Base-by-base conservation (phyloP, 805 yeast species). In the Saccharomyces mikatae region DNA sequence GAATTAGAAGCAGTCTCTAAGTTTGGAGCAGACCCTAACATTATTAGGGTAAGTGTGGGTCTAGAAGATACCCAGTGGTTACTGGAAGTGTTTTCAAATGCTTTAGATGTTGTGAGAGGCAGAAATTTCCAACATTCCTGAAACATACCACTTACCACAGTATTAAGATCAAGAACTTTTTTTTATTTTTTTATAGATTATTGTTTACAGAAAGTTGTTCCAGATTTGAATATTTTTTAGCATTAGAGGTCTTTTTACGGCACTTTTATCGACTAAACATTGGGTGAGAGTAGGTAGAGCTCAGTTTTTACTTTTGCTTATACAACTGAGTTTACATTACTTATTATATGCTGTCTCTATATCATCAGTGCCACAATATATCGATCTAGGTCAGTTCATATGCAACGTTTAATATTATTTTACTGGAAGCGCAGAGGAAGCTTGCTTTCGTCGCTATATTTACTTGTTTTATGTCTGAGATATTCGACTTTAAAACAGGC, bases 41-140 rank as follows among this genome's bases (percentile, higher is more conserved):
- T 89, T 56, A 81, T 89, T 52, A 77, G 96, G 64, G 76, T 89
- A 56, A 85, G 92, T 67, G 79, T 89, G 58, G 96, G 96, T 1
- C 73, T 89, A 54, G 96, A 89, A 66, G 88, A 85, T 32, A 73
- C 75, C 30, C 76, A 74, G 3, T 84, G 81, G 54, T 73, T 89
- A 60, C 56, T 81, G 8, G 63, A 65, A 2, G 74, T 73, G 1
- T 71, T 86, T 58, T 63, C 74, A 53, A 69, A 71, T 17, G 86
- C 85, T 9, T 69, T 85, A 52, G 77, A 75, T 36, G 57, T 59
- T 14, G 77, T 56, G 21, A 56, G 49, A 50, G 1, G 46, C 80
- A 50, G 52, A 30, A 47, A 24, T 31, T 50, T 47, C 41, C 22
- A 17, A 41, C 13, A 24, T 14, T 5, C 22, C 17, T 36, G 24